Percentiles rank a stretch among this genome's conserved stretches.
Evolutionary conservation across 2,329 filamentous ascomycete genomes (phyloP).

Genomic region (Xylariales sp.): DNA sequence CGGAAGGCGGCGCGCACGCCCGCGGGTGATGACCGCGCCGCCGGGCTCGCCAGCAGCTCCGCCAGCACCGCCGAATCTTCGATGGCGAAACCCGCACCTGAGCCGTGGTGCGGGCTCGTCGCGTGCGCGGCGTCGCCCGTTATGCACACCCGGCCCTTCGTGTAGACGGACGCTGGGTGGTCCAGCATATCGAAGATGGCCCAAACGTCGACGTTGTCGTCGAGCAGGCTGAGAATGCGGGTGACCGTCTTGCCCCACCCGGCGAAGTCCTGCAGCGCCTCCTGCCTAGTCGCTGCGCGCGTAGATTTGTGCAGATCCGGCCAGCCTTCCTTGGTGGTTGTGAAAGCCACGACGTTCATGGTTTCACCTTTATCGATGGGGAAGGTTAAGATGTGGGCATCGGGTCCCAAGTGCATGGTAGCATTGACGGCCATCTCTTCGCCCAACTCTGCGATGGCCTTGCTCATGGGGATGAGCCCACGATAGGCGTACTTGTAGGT

Average conservation of each 20-base stretch:
- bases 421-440: not conserved
- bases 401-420: not conserved
- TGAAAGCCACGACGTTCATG: not conserved
- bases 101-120: not conserved
- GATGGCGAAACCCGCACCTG: constrained; percentile 3
- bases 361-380: not conserved
- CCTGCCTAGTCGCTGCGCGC: not conserved
- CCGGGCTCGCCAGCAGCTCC: not conserved
- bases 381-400: not conserved
- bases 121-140: constrained; percentile 5
- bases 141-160: not conserved
- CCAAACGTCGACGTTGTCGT: constrained; percentile 12
- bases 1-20: not conserved
- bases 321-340: not conserved
- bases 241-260: not conserved
- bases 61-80: constrained; percentile 3
- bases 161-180: constrained; percentile 8
- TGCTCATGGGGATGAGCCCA: constrained; percentile 43
- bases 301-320: too few species aligned
- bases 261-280: not conserved
- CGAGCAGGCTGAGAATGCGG: not conserved
- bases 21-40: not conserved
- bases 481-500: constrained; percentile 49
- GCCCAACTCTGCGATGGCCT: constrained; percentile 39
- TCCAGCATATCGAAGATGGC: constrained; percentile 19